Percentiles rank a stretch among this genome's conserved stretches.
Conservation (phyloP, 2,329 filamentous ascomycete species). For the Cercospora sojina region DNA sequence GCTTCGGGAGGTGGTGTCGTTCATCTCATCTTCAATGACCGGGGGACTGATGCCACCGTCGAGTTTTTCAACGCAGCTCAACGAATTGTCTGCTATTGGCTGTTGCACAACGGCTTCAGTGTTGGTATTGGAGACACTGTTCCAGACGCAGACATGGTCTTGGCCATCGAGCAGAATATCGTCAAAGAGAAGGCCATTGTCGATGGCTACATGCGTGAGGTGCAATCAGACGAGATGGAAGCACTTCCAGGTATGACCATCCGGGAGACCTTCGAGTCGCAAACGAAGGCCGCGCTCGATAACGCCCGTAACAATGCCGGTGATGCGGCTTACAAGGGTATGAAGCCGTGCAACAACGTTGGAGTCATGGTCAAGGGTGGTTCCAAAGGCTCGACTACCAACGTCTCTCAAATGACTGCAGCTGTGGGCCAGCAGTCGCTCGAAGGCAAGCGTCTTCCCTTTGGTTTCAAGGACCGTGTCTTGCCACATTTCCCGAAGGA, state of each 20-base stretch:
- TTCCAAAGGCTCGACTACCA: conserved; percentile 98
- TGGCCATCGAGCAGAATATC: conserved; percentile 79
- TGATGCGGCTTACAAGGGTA: conserved; percentile 83
- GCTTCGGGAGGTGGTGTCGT: conserved; percentile 87
- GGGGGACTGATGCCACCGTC: conserved; percentile 81
- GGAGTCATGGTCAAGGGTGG: conserved; percentile 95
- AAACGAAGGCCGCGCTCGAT: conserved; percentile 91
- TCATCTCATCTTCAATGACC: conserved; percentile 94
- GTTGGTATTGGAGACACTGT: conserved; percentile 99
- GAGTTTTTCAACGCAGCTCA: conserved; percentile 95
- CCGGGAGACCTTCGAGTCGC: conserved; percentile 95
- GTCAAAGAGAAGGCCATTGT: conserved; percentile 80
- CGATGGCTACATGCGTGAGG: conserved; percentile 68
- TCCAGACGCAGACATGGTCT: conserved; percentile 80
- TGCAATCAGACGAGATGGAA: conserved; percentile 84
- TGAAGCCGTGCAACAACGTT: conserved; percentile 95
- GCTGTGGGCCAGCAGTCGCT: conserved; percentile 97
- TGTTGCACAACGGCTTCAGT: conserved; percentile 92
- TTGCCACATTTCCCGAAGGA: conserved; percentile 98
- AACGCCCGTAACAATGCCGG: conserved; percentile 95
- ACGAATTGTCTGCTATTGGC: conserved; percentile 94
- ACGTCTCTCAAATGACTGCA: conserved; percentile 99
- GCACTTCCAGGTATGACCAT: conserved; percentile 98
- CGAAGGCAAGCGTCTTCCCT: conserved; percentile 97
- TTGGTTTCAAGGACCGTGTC: conserved; percentile 97